Percentiles rank a stretch among this genome's conserved stretches.
Evolutionary conservation across 345 rosid genomes (phyloP).

Genomic region (Euphorbia peplus): DNA sequence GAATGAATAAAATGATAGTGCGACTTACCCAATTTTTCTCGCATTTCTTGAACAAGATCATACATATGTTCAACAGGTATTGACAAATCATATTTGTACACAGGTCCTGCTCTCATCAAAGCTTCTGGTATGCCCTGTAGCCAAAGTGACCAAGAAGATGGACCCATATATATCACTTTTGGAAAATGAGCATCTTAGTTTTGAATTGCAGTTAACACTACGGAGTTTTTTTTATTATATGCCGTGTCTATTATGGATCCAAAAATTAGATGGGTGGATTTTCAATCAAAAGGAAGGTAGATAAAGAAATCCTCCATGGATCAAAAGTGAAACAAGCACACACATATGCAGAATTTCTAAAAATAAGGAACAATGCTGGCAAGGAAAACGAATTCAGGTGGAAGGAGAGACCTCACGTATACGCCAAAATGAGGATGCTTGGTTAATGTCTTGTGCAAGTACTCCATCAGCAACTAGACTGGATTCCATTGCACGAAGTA

Average conservation of each 20-base stretch:
- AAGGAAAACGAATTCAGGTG: slow-evolving; percentile 3
- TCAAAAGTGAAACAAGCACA: neutral
- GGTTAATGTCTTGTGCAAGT: slow-evolving; percentile 90
- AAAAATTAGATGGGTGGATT: slow-evolving; percentile 1
- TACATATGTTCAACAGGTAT: slow-evolving; percentile 84
- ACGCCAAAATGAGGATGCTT: slow-evolving; percentile 85
- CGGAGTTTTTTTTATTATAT: too few species aligned
- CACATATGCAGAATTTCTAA: neutral
- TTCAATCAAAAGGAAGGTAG: neutral
- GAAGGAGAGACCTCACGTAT: slow-evolving; percentile 73
- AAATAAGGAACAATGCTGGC: neutral
- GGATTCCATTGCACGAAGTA: slow-evolving; percentile 67
- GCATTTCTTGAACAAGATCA: slow-evolving; percentile 75
- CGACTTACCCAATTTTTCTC: slow-evolving; percentile 62
- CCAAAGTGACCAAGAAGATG: slow-evolving; percentile 8
- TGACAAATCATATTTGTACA: slow-evolving; percentile 89
- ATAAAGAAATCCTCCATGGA: slow-evolving; percentile 1
- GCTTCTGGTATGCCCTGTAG: slow-evolving; percentile 84
- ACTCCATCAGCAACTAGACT: slow-evolving; percentile 89
- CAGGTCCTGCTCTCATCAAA: slow-evolving; percentile 76
- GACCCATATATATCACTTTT: neutral
- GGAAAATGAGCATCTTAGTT: neutral
- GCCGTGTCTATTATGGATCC: neutral
- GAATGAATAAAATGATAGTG: neutral
- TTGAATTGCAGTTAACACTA: neutral